Conservation (phyloP, 2,329 filamentous ascomycete genomes). For the Ophiognomonia clavigignenti-juglandacearum region DNA sequence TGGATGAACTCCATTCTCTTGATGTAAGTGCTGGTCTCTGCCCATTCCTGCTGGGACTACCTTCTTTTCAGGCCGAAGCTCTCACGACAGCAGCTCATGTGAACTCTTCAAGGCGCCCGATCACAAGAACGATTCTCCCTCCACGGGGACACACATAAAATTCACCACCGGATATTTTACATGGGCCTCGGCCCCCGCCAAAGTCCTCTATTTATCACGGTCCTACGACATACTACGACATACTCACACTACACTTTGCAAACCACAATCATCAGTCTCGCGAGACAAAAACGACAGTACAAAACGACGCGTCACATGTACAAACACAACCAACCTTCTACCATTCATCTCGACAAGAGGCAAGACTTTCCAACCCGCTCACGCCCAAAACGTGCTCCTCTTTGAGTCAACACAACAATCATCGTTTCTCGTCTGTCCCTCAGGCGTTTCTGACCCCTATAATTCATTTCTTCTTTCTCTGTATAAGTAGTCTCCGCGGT, state of each 20-base stretch:
- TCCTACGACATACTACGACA: neutral
- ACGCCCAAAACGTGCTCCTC: slow-evolving; percentile 22
- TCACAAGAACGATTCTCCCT: slow-evolving; percentile 13
- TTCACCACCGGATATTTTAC: slow-evolving; percentile 3
- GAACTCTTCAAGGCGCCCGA: slow-evolving; percentile 8
- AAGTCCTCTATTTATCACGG: no score
- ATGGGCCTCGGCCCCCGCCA: no score
- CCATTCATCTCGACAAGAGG: slow-evolving; percentile 20
- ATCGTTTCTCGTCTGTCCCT: slow-evolving; percentile 13
- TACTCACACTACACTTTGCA: neutral
- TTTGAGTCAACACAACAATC: slow-evolving; percentile 8
- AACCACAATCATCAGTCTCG: neutral
- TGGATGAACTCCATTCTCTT: no score
- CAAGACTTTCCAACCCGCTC: slow-evolving; percentile 22
- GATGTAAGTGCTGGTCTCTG: neutral
- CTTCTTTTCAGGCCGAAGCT: neutral
- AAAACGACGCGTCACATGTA: slow-evolving; percentile 9
- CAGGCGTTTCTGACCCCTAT: no score
- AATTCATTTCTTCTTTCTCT: no score
- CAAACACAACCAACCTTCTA: no score
- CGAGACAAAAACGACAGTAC: neutral
- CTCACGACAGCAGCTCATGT: neutral
- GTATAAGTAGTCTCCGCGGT: no score
- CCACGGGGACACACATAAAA: slow-evolving; percentile 9
- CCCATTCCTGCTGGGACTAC: no score